phyloP scores from a whole-genome alignment of 2,329 filamentous ascomycete genomes.

The Aspergillus fijiensis region DNA sequence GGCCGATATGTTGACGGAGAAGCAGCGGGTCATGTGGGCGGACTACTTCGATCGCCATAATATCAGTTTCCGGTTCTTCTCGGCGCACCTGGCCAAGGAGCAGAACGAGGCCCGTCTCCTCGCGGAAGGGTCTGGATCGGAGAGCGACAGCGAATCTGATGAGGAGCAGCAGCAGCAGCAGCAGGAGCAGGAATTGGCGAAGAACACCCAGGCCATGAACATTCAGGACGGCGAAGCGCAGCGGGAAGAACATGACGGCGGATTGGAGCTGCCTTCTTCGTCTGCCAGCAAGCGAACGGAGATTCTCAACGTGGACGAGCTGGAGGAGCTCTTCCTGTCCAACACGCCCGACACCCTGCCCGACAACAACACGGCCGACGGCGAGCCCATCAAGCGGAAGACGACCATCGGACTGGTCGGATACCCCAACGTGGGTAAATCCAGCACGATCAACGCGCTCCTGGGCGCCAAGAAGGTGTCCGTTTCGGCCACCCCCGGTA shows the following conservation, averaged over 20 bases:
- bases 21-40: conserved; percentile 81
- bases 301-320: conserved; percentile 88
- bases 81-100: conserved; percentile 87
- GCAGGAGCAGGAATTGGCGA: conserved; percentile 22
- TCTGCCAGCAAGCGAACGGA: conserved; percentile 56
- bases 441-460: conserved; percentile 98
- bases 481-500: conserved; percentile 93
- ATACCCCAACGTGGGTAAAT: conserved; percentile 99
- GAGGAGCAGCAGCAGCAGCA: conserved; percentile 20
- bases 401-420: conserved; percentile 91
- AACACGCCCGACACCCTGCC: conserved; percentile 61
- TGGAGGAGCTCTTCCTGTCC: conserved; percentile 82
- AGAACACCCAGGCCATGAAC: conserved; percentile 16
- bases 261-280: conserved; percentile 18
- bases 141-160: conserved; percentile 40
- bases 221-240: conserved; percentile 32
- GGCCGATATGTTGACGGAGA: conserved; percentile 94
- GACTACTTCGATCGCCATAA: conserved; percentile 76
- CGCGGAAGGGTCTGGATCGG: conserved; percentile 50
- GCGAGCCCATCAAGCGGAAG: conserved; percentile 55
- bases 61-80: conserved; percentile 95
- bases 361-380: conserved; percentile 47
- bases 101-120: conserved; percentile 70
- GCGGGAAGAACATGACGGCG: conserved; percentile 25
- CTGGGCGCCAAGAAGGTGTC: conserved; percentile 98